Evolutionary conservation across 1,139 yeast genomes (phyloP), one percentile per base, ranked within the genome.

Genomic region (Candida sp.): DNA sequence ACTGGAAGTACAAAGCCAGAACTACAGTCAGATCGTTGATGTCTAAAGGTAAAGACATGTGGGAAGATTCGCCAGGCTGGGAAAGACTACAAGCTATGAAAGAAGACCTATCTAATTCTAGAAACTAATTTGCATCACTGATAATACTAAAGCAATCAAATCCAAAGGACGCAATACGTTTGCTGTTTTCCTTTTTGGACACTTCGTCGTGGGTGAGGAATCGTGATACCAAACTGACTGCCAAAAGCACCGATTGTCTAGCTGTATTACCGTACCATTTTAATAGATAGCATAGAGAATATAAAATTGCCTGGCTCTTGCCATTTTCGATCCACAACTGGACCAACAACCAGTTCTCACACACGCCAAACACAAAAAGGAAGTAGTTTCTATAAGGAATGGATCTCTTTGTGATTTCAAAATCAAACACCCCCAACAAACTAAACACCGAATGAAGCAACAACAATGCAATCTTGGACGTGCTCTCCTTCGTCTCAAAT

Each of bases 61-160:
- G 96, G 97, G 93, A 90, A 62, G 93, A 82, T 57, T 77, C 89
- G 2, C 85, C 81, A 34, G 96, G 92, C 2, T 92, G 96, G 91
- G 83, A 85, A 39, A 77, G 76, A 52, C 70, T 93, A 50, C 69
- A 75, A 52, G 81, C 78, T 33, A 62, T 88, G 63, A 86, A 86
- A 67, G 76, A 73, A 39, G 80, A 78, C 26, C 58, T 70, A 42
- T 49, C 57, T 33, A 60, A 53, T 51, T 51, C 49, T 40, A 40
- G 51, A 48, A 25, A 45, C 41, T 37, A 53, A 49, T 45, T 51
- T 12, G 54, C 49, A 51, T 69, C 73, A 58, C 69, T 65, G 32
- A 70, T 59, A 30, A 70, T 60, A 53, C 69, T 63, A 43, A 67
- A 60, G 17, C 62, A 49, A 50, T 71, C 75, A 50, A 70, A 68